A percentile compares a stretch with the other conserved stretches of the same genome.
These are phyloP conservation scores for Aureobasidium sp. DNA, from an alignment of 2,329 filamentous ascomycete species.

Conservation along the genomic window DNA sequence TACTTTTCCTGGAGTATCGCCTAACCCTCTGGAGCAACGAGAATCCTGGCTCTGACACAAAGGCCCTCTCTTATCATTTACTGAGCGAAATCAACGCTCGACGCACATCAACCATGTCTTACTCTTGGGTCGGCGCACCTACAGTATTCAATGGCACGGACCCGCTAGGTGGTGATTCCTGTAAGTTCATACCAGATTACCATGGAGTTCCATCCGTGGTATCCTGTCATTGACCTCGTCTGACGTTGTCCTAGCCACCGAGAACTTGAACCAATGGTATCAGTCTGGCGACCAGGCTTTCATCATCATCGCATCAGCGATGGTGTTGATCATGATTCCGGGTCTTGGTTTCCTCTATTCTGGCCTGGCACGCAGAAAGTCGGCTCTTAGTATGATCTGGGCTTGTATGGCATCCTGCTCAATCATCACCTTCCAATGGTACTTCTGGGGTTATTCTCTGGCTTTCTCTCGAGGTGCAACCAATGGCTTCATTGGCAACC, in stretches of 20 bases:
- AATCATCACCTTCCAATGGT: slow-evolving; percentile 95
- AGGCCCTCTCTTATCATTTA: neutral
- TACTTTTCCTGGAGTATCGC: neutral
- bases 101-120: slow-evolving; percentile 37
- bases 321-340: slow-evolving; percentile 95
- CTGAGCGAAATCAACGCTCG: slow-evolving; percentile 21
- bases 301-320: slow-evolving; percentile 81
- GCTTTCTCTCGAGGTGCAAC: slow-evolving; percentile 77
- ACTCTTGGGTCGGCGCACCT: slow-evolving; percentile 42
- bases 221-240: neutral
- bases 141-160: slow-evolving; percentile 48
- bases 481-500: slow-evolving; percentile 86
- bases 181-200: slow-evolving; percentile 46
- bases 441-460: slow-evolving; percentile 97
- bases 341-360: slow-evolving; percentile 97
- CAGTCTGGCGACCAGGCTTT: slow-evolving; percentile 86
- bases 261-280: slow-evolving; percentile 96
- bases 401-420: slow-evolving; percentile 91
- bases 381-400: slow-evolving; percentile 94
- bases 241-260: slow-evolving; percentile 50
- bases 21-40: slow-evolving; percentile 3
- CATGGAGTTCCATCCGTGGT: neutral
- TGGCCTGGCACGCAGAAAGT: slow-evolving; percentile 94
- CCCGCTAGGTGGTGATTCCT: slow-evolving; percentile 65
- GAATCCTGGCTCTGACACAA: neutral